A percentile compares a stretch with the other conserved stretches of the same genome.
phyloP scores from a whole-genome alignment of 805 yeast species.

The Metschnikowia vanudenii region DNA sequence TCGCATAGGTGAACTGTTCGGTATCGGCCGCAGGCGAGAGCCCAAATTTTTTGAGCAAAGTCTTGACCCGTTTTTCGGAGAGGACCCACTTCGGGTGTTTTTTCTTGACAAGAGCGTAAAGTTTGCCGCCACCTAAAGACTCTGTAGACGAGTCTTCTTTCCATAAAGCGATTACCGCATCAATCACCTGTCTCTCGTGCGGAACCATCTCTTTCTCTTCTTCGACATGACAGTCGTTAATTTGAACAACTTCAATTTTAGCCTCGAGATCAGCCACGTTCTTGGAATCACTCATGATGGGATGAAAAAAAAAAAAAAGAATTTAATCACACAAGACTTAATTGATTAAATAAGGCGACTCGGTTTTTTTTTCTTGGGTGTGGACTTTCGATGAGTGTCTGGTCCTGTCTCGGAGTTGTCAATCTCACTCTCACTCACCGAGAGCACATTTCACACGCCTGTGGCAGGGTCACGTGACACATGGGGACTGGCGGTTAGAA shows the following conservation, averaged over 20 bases:
- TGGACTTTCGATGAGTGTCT: too few species aligned
- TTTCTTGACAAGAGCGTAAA: slow-evolving; percentile 49
- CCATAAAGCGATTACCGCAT: slow-evolving; percentile 65
- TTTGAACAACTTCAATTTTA: slow-evolving; percentile 36
- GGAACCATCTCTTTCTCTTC: slow-evolving; percentile 42
- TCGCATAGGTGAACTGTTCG: slow-evolving; percentile 49
- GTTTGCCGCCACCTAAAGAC: slow-evolving; percentile 51
- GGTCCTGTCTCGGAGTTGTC: too few species aligned
- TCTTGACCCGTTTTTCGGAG: slow-evolving; percentile 55
- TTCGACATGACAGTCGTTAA: slow-evolving; percentile 32
- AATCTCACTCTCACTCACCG: too few species aligned
- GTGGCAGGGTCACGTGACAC: slow-evolving; percentile 7
- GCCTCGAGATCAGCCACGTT: slow-evolving; percentile 3
- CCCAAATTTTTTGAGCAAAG: slow-evolving; percentile 55
- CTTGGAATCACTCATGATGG: slow-evolving; percentile 1
- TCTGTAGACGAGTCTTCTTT: slow-evolving; percentile 64
- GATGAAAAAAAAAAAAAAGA: not conserved
- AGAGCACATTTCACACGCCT: not conserved
- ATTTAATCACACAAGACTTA: not conserved
- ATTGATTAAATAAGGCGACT: too few species aligned
- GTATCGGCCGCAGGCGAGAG: slow-evolving; percentile 35
- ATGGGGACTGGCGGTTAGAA: not conserved
- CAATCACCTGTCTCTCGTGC: slow-evolving; percentile 56
- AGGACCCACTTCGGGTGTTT: slow-evolving; percentile 62
- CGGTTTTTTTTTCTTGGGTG: too few species aligned